Conservation (phyloP, 2,329 filamentous ascomycete species). For the Sporothrix euskadiensis region DNA sequence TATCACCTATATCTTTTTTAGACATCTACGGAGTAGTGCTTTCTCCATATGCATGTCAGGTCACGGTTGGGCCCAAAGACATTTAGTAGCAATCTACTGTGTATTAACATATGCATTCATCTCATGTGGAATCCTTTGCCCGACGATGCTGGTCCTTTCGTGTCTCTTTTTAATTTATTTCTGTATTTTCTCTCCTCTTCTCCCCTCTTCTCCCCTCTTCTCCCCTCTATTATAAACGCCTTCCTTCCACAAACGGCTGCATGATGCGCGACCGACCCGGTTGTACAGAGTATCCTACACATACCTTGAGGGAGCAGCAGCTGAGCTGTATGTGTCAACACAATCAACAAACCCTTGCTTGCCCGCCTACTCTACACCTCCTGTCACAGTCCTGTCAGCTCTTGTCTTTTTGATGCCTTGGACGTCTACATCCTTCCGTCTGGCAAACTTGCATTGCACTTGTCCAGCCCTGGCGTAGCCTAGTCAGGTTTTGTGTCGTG, state of each 20-base stretch:
- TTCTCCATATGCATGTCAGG: slow-evolving; percentile 14
- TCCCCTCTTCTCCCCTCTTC: background rate
- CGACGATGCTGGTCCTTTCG: background rate
- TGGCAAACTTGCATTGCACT: background rate
- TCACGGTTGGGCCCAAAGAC: background rate
- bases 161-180: background rate
- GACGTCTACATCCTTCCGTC: background rate
- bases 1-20: background rate
- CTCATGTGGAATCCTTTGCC: background rate
- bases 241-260: slow-evolving; percentile 16
- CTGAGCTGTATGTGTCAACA: background rate
- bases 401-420: background rate
- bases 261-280: background rate
- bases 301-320: background rate
- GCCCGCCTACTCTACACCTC: background rate
- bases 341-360: background rate
- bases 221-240: background rate
- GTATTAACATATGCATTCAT: background rate
- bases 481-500: background rate
- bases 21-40: background rate
- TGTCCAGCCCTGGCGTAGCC: background rate
- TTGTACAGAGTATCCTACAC: background rate
- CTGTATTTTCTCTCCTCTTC: background rate
- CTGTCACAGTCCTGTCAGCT: background rate
- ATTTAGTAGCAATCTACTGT: background rate